A percentile compares a stretch with the other conserved stretches of the same genome.
Conservation (phyloP, 441 rosid genomes). For the Corymbia citriodora region DNA sequence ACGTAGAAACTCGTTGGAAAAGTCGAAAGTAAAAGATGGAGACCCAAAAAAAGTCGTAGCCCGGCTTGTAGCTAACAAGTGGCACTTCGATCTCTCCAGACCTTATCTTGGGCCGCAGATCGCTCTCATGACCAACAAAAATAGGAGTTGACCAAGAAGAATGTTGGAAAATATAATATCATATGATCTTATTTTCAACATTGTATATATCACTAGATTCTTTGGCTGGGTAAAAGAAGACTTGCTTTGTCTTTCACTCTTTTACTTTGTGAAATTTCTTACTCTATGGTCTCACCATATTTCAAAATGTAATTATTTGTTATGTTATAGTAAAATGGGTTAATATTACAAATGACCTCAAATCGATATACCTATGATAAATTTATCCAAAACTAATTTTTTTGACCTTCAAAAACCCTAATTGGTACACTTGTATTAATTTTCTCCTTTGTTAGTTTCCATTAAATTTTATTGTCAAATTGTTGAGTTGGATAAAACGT, state of each 20-base stretch:
- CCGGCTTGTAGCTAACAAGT: neutral
- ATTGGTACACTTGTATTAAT: too few species aligned
- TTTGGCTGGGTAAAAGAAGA: neutral
- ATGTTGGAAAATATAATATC: neutral
- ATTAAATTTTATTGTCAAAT: too few species aligned
- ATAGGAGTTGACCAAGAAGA: neutral
- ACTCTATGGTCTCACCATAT: neutral
- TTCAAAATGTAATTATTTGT: neutral
- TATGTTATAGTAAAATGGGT: too few species aligned
- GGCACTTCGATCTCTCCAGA: neutral
- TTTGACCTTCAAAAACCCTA: too few species aligned
- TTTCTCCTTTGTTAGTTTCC: too few species aligned
- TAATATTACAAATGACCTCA: too few species aligned
- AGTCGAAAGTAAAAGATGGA: neutral
- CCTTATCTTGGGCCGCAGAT: neutral
- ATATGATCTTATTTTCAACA: neutral
- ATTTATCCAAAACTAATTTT: too few species aligned
- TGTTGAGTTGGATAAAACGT: too few species aligned
- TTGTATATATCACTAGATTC: neutral
- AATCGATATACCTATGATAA: too few species aligned
- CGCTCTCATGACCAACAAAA: neutral
- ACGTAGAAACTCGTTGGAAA: neutral
- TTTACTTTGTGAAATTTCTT: neutral
- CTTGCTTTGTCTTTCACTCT: neutral
- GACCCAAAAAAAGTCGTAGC: neutral